phyloP scores from a whole-genome alignment of 2,329 filamentous ascomycete genomes.

The Talaromyces atroroseus region DNA sequence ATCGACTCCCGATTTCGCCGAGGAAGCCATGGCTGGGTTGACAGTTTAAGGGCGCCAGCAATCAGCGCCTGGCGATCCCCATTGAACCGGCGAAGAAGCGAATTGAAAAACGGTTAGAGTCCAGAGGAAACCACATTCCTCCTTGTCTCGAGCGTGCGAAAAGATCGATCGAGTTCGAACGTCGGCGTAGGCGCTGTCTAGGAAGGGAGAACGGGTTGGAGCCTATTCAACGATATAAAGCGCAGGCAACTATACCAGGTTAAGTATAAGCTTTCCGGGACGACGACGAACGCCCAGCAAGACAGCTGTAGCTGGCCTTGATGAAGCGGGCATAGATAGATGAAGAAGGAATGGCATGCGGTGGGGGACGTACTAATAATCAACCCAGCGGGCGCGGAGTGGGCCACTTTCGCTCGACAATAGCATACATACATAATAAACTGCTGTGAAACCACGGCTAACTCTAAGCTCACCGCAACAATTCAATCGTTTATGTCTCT shows the following conservation, averaged over 20 bases:
- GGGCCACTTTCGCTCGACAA: slow-evolving; percentile 4
- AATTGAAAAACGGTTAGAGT: slow-evolving; percentile 22
- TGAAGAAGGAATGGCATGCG: slow-evolving; percentile 12
- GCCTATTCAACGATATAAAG: not conserved
- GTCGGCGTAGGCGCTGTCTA: slow-evolving; percentile 13
- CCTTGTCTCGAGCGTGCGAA: slow-evolving; percentile 14
- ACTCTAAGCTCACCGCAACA: too few species aligned
- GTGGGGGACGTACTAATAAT: slow-evolving; percentile 13
- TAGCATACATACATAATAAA: not conserved
- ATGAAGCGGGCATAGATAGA: slow-evolving; percentile 6
- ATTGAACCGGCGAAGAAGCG: slow-evolving; percentile 33
- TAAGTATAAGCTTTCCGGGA: not conserved
- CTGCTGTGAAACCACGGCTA: not conserved
- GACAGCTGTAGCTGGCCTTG: slow-evolving; percentile 9
- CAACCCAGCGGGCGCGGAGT: slow-evolving; percentile 1
- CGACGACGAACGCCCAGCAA: slow-evolving; percentile 13
- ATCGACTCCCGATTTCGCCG: slow-evolving; percentile 39
- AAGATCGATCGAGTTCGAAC: slow-evolving; percentile 10
- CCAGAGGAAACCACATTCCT: slow-evolving; percentile 36
- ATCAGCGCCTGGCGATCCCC: slow-evolving; percentile 35
- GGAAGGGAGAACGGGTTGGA: slow-evolving; percentile 5
- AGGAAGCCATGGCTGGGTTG: slow-evolving; percentile 40
- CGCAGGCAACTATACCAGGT: slow-evolving; percentile 4
- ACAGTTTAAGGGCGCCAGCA: slow-evolving; percentile 25
- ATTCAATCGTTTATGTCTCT: too few species aligned